Base-by-base conservation (phyloP, 2,329 filamentous ascomycete genomes). In the Colletotrichum magnum region DNA sequence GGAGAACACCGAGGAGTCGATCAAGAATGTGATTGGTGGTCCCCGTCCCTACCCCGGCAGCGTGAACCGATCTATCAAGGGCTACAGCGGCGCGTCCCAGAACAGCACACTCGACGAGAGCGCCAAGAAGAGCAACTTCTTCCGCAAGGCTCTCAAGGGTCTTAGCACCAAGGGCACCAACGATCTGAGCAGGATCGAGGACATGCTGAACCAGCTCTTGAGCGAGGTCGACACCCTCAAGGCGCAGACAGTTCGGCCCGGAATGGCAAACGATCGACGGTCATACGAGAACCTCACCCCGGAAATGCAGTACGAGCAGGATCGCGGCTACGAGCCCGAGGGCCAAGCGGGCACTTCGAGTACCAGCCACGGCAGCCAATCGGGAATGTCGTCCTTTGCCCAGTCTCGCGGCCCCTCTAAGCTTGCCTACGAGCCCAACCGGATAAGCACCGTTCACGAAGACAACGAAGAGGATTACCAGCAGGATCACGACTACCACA, bases 81-180 rank as follows among this genome's bases (percentile, higher is more conserved):
- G 83, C 58, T 63, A 68, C 52, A 68, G 71, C 21, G 79, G 78
- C 56, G 81, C 81, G 21, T 90, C 89, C 9, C 86, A 89, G 71
- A 82, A 85, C 5, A 87, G 87, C 56, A 87, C 83, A 0, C 75
- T 81, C 54, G 89, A 91, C 47, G 88, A 90, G 64, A 75, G 91
- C 24, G 86, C 88, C 52, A 98, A 98, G 88, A 94, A 94, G 77
- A 93, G 94, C 81, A 97, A 94, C 77, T 89, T 99, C n/a, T 96
- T 98, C 83, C 93, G 92, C 75, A 91, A 95, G 71, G 96, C 96
- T n/a, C 85, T 99, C 58, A 95, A 97, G 78, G 95, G 95, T 3
- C 85, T 99, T 58, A 94, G 94, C 74, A 88, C 92, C 77, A 97
- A 96, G 83, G 95, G 94, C 59, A 91, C 92, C 7, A 95, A 93